These are phyloP conservation scores for Perilla frutescens DNA, from an alignment of 257 asterid species.

Conservation along the genomic window DNA sequence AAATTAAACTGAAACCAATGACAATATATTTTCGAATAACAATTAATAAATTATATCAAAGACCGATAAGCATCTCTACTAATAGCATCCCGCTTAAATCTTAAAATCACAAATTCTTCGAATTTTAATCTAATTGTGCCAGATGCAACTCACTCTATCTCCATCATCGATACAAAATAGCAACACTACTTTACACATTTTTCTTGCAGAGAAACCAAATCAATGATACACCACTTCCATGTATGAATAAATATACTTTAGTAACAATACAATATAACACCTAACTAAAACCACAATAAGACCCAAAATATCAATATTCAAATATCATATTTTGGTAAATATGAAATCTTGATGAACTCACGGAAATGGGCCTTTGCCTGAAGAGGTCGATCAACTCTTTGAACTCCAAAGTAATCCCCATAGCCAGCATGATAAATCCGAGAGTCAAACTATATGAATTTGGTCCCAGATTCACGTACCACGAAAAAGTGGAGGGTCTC, in stretches of 20 bases:
- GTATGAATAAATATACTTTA: background rate
- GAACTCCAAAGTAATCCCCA: slow-evolving; percentile 91
- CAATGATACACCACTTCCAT: background rate
- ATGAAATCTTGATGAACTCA: slow-evolving; percentile 42
- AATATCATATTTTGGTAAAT: background rate
- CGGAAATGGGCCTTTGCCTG: slow-evolving; percentile 63
- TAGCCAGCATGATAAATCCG: slow-evolving; percentile 83
- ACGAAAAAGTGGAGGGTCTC: slow-evolving; percentile 71
- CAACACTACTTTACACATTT: background rate
- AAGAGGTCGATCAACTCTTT: slow-evolving; percentile 70
- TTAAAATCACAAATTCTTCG: background rate
- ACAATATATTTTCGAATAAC: background rate
- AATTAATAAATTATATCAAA: background rate
- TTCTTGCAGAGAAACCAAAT: background rate
- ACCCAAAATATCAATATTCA: background rate
- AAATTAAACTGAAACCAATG: background rate
- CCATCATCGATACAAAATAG: background rate
- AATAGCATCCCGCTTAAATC: background rate
- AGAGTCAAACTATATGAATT: slow-evolving; percentile 74
- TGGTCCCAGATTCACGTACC: slow-evolving; percentile 78
- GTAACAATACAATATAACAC: background rate
- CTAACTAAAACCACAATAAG: background rate
- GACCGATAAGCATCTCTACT: too few species aligned
- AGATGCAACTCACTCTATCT: background rate
- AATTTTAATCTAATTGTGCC: background rate